Percentiles rank a stretch among this genome's conserved stretches.
These are phyloP conservation scores for Lagenidium sp. DNA, from an alignment of 352 stramenopile genomes.

Conservation along the genomic window DNA sequence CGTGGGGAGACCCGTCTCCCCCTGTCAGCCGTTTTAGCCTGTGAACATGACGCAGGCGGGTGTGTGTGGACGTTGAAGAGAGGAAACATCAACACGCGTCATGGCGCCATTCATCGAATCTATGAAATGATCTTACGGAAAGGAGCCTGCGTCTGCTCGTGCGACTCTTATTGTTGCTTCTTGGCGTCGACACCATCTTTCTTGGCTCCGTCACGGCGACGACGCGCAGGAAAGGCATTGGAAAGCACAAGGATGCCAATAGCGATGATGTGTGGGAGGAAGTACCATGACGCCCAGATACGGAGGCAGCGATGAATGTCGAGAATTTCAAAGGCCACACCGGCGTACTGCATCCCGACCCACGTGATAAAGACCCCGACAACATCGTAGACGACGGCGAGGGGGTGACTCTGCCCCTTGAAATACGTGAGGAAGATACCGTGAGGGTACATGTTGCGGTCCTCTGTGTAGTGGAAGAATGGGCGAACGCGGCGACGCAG, in stretches of 20 bases:
- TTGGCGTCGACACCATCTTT: conserved; percentile 5
- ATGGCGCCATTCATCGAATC: too few species aligned
- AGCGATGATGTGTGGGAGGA: conserved; percentile 57
- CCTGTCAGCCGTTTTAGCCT: too few species aligned
- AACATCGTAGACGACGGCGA: conserved; percentile 77
- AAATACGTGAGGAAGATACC: conserved; percentile 79
- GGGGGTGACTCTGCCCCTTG: conserved; percentile 53
- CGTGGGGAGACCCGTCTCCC: too few species aligned
- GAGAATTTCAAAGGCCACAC: conserved; percentile 77
- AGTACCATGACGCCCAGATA: conserved; percentile 81
- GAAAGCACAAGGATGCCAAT: conserved; percentile 56
- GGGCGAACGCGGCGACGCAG: conserved; percentile 60
- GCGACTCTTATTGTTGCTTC: conserved; percentile 10
- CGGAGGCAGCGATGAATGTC: conserved; percentile 61
- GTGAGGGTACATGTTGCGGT: conserved; percentile 66
- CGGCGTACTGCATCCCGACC: conserved; percentile 83
- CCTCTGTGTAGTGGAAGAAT: conserved; percentile 84
- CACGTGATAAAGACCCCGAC: conserved; percentile 65
- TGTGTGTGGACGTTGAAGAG: too few species aligned
- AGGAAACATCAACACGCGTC: too few species aligned
- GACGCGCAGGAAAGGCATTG: conserved; percentile 41
- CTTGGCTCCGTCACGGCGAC: conserved; percentile 7
- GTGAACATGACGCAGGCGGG: too few species aligned
- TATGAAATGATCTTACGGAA: too few species aligned
- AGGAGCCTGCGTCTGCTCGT: too few species aligned